Evolutionary conservation across 768 basidiomycete species (phyloP), one percentile per base, ranked within the genome.

Genomic region (Boletus subcaerulescens): DNA sequence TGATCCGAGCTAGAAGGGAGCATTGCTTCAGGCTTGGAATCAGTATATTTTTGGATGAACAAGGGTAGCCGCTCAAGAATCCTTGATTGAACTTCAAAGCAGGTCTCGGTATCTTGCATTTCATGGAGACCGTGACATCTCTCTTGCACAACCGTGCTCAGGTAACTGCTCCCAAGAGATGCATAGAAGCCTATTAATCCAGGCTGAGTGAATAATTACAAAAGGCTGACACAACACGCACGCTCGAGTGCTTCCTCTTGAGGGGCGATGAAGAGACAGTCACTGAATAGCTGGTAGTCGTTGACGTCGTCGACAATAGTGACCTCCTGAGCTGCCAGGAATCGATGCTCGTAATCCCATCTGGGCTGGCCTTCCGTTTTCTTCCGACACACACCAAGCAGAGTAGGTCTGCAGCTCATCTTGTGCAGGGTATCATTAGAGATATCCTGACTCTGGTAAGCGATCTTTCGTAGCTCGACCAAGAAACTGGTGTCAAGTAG

Each of bases 211-310:
- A 47, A 10, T 7, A 15, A 5, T 7, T 15, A 24, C 15, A 24
- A 35, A 24, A 17, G 8, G 20, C 6, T 33, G 2, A 45, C 33
- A 33, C 6, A 32, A 45, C 20, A 14, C 60, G 45, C 56, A 89
- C 84, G 81, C 83, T 96, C 93, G 4, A 96, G 76, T 4, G 87
- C 77, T 62, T 93, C 91, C 68, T 97, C 93, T 68, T 93, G 89
- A 1, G 89, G 87, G 8, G 87, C 89, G 9, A 79, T 80, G 60
- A 85, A 89, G 14, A 94, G 72, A 5, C 76, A 76, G 39, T 84
- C 82, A 14, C 85, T 84, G 66, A 94, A 94, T 15, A 85, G 75
- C 57, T 89, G 85, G 61, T 86, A 82, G 7, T 84, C 74, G 45
- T 87, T 85, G 11, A 83, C 83, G 64, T 95, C 91, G 66, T 98